Percentiles rank a stretch among this genome's conserved stretches.
Conservation (phyloP, 2,329 filamentous ascomycete species). For the Epichloe gansuensis region DNA sequence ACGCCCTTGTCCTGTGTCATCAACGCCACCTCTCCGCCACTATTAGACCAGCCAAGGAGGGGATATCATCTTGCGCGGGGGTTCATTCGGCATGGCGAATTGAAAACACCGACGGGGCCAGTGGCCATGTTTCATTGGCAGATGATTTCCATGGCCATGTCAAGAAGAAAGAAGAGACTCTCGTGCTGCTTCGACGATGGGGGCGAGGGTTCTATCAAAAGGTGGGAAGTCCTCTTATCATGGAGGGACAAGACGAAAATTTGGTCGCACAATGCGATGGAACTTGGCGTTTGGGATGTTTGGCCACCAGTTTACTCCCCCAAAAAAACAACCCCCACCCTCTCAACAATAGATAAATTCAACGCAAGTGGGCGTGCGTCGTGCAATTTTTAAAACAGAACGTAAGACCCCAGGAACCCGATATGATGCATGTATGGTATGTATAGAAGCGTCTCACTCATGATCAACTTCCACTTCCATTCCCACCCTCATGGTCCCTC, state of each 20-base stretch:
- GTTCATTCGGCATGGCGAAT: background rate
- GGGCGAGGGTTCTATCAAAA: slow-evolving; percentile 4
- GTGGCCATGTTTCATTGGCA: background rate
- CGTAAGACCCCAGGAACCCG: too few species aligned
- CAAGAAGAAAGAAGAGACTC: background rate
- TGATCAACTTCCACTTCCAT: too few species aligned
- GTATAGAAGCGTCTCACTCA: background rate
- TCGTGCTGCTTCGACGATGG: background rate
- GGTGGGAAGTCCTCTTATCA: slow-evolving; percentile 5
- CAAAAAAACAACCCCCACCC: background rate
- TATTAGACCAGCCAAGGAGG: background rate
- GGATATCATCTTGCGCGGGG: background rate
- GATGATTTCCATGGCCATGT: background rate
- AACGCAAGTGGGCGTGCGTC: background rate
- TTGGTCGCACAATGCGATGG: slow-evolving; percentile 12
- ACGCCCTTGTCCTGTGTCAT: background rate
- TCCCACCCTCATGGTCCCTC: slow-evolving; percentile 30
- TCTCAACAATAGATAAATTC: background rate
- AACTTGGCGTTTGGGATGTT: slow-evolving; percentile 25
- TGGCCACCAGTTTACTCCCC: slow-evolving; percentile 14
- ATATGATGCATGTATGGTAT: background rate
- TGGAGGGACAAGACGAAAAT: background rate
- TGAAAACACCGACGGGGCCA: background rate
- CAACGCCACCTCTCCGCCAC: background rate
- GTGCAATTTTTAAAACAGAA: too few species aligned